Conservation (phyloP, 2,329 filamentous ascomycete species). For the Cladophialophora yegresii region DNA sequence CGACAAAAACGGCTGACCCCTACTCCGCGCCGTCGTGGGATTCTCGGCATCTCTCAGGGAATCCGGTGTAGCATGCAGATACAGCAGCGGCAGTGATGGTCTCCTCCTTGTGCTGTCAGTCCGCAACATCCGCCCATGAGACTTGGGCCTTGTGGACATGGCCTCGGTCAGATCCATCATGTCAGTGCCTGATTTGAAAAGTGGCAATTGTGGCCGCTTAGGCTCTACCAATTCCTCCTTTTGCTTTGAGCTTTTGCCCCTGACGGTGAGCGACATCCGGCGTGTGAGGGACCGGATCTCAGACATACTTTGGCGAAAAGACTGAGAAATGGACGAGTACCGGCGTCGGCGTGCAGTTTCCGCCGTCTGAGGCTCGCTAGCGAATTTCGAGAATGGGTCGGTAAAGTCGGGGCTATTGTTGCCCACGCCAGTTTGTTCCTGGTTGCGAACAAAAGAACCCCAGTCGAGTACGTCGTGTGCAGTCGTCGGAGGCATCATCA, state of each 20-base stretch:
- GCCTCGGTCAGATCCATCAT: slow-evolving; percentile 33
- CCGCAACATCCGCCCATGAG: slow-evolving; percentile 23
- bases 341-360: slow-evolving; percentile 29
- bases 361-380: slow-evolving; percentile 8
- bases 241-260: slow-evolving; percentile 25
- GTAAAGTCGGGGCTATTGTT: slow-evolving; percentile 20
- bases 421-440: slow-evolving; percentile 21
- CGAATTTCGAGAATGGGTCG: slow-evolving; percentile 30
- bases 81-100: slow-evolving; percentile 35
- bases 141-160: slow-evolving; percentile 27
- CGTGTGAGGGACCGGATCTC: slow-evolving; percentile 33
- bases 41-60: slow-evolving; percentile 13
- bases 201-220: slow-evolving; percentile 19
- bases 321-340: slow-evolving; percentile 33
- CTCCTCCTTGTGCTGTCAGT: slow-evolving; percentile 27
- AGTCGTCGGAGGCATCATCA: slow-evolving; percentile 14
- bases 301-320: slow-evolving; percentile 34
- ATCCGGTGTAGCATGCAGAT: slow-evolving; percentile 21
- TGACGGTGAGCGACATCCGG: slow-evolving; percentile 36
- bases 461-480: slow-evolving; percentile 30
- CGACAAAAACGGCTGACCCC: slow-evolving; percentile 45
- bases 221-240: slow-evolving; percentile 29
- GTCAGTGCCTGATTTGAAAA: slow-evolving; percentile 21
- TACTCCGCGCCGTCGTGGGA: slow-evolving; percentile 34
- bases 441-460: slow-evolving; percentile 25